phyloP scores from a whole-genome alignment of 495 filamentous ascomycete genomes.

The Penicillium odoratum region DNA sequence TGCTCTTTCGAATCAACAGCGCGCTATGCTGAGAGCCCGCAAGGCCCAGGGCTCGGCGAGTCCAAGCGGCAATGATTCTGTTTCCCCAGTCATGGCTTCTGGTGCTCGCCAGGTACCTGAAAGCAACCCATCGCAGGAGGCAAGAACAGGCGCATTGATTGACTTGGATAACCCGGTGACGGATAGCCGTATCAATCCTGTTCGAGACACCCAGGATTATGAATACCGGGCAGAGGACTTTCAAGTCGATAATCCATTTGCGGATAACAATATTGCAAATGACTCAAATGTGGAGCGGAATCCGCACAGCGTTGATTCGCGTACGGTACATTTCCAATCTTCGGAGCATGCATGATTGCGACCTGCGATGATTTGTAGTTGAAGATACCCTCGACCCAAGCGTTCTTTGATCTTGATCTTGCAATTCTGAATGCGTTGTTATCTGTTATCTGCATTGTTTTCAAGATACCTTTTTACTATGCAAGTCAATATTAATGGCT shows the following conservation, averaged over 20 bases:
- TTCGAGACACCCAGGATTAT: constrained; percentile 18
- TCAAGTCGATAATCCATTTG: constrained; percentile 49
- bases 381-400: constrained; percentile 20
- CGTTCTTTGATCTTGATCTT: constrained; percentile 2
- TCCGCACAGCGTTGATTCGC: not conserved
- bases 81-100: constrained; percentile 9
- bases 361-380: constrained; percentile 7
- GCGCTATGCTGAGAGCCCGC: constrained; percentile 74
- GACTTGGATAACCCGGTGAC: constrained; percentile 16
- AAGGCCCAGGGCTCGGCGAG: constrained; percentile 29
- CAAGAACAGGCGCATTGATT: not conserved
- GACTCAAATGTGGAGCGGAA: constrained; percentile 17
- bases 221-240: constrained; percentile 48
- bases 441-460: not conserved
- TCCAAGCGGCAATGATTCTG: constrained; percentile 7
- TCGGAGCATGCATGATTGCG: constrained; percentile 20
- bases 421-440: constrained; percentile 1
- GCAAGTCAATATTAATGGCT: too few relatives aligned
- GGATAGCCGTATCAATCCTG: constrained; percentile 13
- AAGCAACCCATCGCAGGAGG: not conserved
- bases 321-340: constrained; percentile 11
- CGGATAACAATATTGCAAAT: constrained; percentile 35
- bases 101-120: constrained; percentile 2
- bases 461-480: not conserved
- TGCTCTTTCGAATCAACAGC: constrained; percentile 76